Evolutionary conservation across 2,329 filamentous ascomycete genomes (phyloP).

Genomic region (Claviceps sorghi): DNA sequence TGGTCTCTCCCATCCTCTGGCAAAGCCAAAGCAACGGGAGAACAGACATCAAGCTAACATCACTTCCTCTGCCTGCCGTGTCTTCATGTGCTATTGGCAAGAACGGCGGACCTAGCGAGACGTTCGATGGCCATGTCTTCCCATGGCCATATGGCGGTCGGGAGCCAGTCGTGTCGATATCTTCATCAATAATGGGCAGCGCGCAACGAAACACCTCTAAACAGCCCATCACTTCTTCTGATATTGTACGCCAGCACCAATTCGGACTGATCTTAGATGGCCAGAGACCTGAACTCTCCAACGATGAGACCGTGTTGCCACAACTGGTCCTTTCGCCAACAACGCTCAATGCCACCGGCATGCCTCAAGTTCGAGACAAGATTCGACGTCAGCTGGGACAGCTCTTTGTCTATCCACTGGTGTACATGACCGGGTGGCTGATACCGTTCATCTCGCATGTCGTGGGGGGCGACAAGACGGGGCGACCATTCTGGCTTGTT

Average conservation of each 20-base stretch:
- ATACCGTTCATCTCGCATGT: conserved; percentile 54
- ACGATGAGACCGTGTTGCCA: conserved; percentile 7
- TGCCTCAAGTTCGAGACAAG: conserved; percentile 31
- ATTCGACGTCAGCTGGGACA: conserved; percentile 55
- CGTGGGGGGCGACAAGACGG: conserved; percentile 17
- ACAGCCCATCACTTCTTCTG: too few species aligned
- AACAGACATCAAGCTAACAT: background rate
- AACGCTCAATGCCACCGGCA: conserved; percentile 13
- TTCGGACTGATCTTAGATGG: background rate
- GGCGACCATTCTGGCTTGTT: conserved; percentile 40
- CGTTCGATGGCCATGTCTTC: background rate
- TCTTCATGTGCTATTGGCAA: background rate
- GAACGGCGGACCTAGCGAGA: background rate
- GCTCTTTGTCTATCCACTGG: conserved; percentile 61
- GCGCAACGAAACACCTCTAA: background rate
- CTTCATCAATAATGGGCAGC: background rate
- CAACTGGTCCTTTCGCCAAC: conserved; percentile 8
- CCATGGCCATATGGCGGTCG: background rate
- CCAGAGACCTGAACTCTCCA: background rate
- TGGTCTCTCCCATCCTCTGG: background rate
- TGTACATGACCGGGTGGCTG: conserved; percentile 60
- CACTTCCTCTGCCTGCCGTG: too few species aligned
- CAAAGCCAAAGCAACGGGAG: background rate
- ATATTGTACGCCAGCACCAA: background rate
- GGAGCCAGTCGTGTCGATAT: background rate